phyloP scores from a whole-genome alignment of 805 yeast genomes.

The Pichia insulana region DNA sequence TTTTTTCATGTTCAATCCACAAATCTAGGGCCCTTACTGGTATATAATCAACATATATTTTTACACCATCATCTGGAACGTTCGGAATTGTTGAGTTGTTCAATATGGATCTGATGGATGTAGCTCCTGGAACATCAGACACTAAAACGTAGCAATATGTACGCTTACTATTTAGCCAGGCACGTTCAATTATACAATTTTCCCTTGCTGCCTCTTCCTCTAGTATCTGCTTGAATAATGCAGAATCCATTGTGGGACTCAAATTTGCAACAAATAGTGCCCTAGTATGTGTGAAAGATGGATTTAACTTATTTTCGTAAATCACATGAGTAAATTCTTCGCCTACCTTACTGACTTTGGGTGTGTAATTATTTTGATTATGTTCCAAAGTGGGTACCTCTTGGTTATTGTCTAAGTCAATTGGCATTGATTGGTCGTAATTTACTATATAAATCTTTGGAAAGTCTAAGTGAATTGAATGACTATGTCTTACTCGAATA shows the following conservation, averaged over 20 bases:
- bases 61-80: constrained; percentile 19
- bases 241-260: constrained; percentile 31
- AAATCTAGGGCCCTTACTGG: constrained; percentile 37
- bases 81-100: constrained; percentile 27
- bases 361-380: no score
- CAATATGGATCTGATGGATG: constrained; percentile 26
- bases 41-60: constrained; percentile 31
- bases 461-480: no score
- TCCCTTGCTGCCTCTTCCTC: constrained; percentile 24
- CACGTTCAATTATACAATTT: constrained; percentile 30
- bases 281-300: constrained; percentile 32
- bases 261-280: constrained; percentile 39
- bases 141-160: constrained; percentile 37
- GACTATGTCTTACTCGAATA: no score
- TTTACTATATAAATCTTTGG: no score
- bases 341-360: no score
- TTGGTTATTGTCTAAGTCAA: no score
- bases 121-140: constrained; percentile 34
- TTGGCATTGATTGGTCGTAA: no score
- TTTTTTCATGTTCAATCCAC: constrained; percentile 40
- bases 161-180: constrained; percentile 35
- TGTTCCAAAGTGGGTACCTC: no score
- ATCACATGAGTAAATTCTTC: constrained; percentile 18
- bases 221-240: constrained; percentile 30
- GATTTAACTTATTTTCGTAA: constrained; percentile 27